A percentile compares a stretch with the other conserved stretches of the same genome.
These are phyloP conservation scores for Psilocybe cubensis DNA, from an alignment of 768 basidiomycete genomes.

Conservation along the genomic window DNA sequence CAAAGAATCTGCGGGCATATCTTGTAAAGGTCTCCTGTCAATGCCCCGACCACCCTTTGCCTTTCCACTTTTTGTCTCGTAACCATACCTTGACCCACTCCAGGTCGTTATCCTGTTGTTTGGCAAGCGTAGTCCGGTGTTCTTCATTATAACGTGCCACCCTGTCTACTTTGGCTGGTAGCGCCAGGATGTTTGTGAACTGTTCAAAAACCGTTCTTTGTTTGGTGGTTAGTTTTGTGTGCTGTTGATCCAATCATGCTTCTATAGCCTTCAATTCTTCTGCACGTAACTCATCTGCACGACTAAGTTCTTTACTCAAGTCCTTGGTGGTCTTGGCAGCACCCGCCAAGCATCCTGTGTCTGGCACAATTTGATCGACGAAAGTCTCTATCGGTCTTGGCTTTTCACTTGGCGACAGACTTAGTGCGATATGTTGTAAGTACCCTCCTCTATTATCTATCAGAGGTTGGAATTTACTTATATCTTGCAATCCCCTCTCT, in stretches of 20 bases:
- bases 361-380: too few relatives aligned
- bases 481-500: background rate
- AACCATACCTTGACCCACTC: background rate
- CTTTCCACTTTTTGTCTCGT: background rate
- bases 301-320: background rate
- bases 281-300: conserved; percentile 15
- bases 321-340: background rate
- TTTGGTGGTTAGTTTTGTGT: background rate
- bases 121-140: background rate
- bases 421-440: too few relatives aligned
- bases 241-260: background rate
- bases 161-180: background rate
- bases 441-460: too few relatives aligned
- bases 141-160: background rate
- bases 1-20: background rate
- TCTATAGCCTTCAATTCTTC: conserved; percentile 14
- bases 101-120: background rate
- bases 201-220: conserved; percentile 25
- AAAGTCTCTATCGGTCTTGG: too few relatives aligned
- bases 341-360: too few relatives aligned
- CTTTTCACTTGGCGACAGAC: too few relatives aligned
- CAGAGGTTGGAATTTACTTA: too few relatives aligned
- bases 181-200: background rate
- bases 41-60: background rate
- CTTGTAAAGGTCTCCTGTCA: background rate